Conservation (phyloP, 106 monocot species). For the Dendrobium chrysotoxum region DNA sequence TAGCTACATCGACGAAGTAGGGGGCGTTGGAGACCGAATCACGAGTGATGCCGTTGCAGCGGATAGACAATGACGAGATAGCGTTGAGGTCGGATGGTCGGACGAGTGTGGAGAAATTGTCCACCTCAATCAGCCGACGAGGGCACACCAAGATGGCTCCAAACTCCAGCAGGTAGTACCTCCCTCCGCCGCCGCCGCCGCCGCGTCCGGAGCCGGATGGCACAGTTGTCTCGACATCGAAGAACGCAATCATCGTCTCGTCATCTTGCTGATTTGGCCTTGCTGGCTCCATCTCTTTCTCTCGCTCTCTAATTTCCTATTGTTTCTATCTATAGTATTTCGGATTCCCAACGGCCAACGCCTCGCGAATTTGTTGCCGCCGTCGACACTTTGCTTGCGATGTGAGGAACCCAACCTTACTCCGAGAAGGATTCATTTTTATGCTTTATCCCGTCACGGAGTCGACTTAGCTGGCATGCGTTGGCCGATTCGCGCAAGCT, state of each 20-base stretch:
- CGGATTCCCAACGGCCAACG: neutral
- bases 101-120: constrained; percentile 72
- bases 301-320: neutral
- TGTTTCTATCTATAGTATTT: neutral
- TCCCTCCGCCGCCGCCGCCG: constrained; percentile 38
- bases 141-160: constrained; percentile 80
- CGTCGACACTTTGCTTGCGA: neutral
- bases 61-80: constrained; percentile 58
- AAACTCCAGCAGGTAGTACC: constrained; percentile 83
- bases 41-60: constrained; percentile 79
- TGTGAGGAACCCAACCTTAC: neutral
- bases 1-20: constrained; percentile 60
- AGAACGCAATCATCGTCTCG: constrained; percentile 67
- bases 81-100: constrained; percentile 45
- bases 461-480: no score
- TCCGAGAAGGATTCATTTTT: neutral
- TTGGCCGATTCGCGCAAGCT: no score
- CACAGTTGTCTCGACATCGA: constrained; percentile 89
- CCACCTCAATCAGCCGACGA: constrained; percentile 53
- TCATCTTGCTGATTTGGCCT: neutral
- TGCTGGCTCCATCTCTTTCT: neutral
- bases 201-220: constrained; percentile 25
- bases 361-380: neutral
- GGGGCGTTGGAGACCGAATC: constrained; percentile 68
- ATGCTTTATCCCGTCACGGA: no score